A percentile compares a stretch with the other conserved stretches of the same genome.
Evolutionary conservation across 2,329 filamentous ascomycete genomes (phyloP).

Genomic region (Neonectria coccinea): DNA sequence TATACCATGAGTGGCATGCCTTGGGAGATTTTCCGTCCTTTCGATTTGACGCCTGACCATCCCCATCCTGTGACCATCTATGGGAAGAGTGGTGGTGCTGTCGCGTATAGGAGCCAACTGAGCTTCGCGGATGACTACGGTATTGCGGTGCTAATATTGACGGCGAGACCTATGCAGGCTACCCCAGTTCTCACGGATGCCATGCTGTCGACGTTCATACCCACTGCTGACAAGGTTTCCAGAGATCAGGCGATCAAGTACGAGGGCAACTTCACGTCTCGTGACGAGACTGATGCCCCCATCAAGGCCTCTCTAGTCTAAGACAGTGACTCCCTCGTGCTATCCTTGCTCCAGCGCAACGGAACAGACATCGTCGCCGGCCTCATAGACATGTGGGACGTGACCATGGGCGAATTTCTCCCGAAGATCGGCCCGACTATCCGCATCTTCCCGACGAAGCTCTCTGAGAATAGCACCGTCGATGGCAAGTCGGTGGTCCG

Average conservation of each 20-base stretch:
- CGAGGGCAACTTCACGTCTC: conserved; percentile 29
- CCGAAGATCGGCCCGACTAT: conserved; percentile 33
- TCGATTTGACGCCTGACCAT: conserved; percentile 42
- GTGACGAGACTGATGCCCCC: not conserved
- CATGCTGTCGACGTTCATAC: conserved; percentile 44
- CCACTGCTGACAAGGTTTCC: conserved; percentile 45
- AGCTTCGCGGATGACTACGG: conserved; percentile 52
- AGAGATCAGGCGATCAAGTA: conserved; percentile 44
- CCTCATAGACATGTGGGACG: conserved; percentile 39
- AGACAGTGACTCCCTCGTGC: conserved; percentile 43
- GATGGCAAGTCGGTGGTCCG: conserved; percentile 24
- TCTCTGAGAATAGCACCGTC: conserved; percentile 25
- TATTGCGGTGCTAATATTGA: conserved; percentile 47
- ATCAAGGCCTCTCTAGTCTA: conserved; percentile 38
- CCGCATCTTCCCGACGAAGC: conserved; percentile 44
- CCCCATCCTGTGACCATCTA: conserved; percentile 50
- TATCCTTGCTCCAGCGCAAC: conserved; percentile 41
- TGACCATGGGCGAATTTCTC: conserved; percentile 42
- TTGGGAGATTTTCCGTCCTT: conserved; percentile 52
- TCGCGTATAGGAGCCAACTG: conserved; percentile 51
- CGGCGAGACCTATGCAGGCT: conserved; percentile 48
- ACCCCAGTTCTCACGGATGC: conserved; percentile 45
- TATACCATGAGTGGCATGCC: conserved; percentile 51
- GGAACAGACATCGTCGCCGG: conserved; percentile 36
- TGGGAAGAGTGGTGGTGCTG: conserved; percentile 51